phyloP scores from a whole-genome alignment of 176 grass and related monocot species.

The Rhynchospora breviuscula region DNA sequence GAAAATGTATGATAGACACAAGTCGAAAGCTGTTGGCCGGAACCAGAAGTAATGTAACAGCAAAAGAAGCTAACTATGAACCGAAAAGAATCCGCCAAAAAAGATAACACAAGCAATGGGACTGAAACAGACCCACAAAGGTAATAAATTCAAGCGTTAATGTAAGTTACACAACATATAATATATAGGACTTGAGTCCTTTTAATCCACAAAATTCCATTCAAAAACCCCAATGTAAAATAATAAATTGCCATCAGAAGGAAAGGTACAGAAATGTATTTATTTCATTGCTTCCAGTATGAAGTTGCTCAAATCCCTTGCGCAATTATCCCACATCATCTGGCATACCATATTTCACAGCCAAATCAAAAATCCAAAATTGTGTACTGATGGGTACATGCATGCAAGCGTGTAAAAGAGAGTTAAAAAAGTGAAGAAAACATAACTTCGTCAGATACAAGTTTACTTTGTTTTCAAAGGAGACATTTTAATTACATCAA shows the following conservation, averaged over 20 bases:
- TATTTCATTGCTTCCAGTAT: constrained; percentile 53
- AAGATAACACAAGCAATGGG: background rate
- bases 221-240: background rate
- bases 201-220: background rate
- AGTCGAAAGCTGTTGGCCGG: background rate
- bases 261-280: constrained; percentile 10
- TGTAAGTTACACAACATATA: background rate
- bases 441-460: background rate
- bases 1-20: background rate
- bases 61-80: background rate
- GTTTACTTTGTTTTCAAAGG: background rate
- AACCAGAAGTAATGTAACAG: background rate
- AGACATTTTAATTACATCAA: background rate
- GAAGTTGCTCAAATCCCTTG: constrained; percentile 62
- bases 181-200: background rate
- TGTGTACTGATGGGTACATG: background rate
- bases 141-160: background rate
- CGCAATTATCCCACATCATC: constrained; percentile 57
- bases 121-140: background rate
- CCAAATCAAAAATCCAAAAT: background rate
- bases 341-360: constrained; percentile 15
- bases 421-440: background rate
- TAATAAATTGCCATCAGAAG: constrained; percentile 34
- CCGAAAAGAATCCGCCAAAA: background rate
- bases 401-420: background rate